Percentiles rank a stretch among this genome's conserved stretches.
Evolutionary conservation across 2,329 filamentous ascomycete genomes (phyloP).

Genomic region (Fusarium equiseti): DNA sequence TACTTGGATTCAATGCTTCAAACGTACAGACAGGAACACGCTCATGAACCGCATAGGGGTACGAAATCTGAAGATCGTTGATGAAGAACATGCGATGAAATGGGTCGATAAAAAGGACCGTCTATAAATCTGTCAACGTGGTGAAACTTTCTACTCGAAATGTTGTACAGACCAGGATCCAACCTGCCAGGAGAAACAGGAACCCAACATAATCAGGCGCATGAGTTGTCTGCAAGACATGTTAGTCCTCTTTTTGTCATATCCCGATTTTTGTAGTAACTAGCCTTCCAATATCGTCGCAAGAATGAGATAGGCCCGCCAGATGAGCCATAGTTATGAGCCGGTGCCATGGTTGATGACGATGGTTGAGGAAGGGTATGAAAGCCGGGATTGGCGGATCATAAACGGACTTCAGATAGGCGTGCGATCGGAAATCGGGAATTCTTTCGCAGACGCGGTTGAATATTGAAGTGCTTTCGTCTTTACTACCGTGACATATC

Average conservation of each 20-base stretch:
- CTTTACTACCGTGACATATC: neutral
- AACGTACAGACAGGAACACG: conserved; percentile 81
- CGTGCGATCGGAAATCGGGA: neutral
- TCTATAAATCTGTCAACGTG: conserved; percentile 39
- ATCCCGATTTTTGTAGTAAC: neutral
- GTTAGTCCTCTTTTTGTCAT: neutral
- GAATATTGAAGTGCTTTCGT: neutral
- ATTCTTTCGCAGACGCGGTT: neutral
- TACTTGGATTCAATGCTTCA: neutral
- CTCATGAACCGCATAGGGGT: conserved; percentile 86
- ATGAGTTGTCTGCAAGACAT: conserved; percentile 74
- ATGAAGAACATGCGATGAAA: conserved; percentile 97
- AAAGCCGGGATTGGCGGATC: conserved; percentile 22
- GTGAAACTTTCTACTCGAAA: conserved; percentile 2
- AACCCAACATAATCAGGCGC: conserved; percentile 90
- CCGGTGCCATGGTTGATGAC: conserved; percentile 46
- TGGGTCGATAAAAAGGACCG: conserved; percentile 69
- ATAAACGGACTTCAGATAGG: conserved; percentile 10
- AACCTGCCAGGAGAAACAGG: conserved; percentile 74
- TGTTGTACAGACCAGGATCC: conserved; percentile 65
- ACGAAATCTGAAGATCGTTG: conserved; percentile 85
- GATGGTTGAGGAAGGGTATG: conserved; percentile 1
- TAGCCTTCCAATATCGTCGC: conserved; percentile 62
- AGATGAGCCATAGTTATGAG: conserved; percentile 33
- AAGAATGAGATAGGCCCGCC: conserved; percentile 48